Conservation (phyloP, 2,329 filamentous ascomycete genomes). For the Mycosphaerella sp. region DNA sequence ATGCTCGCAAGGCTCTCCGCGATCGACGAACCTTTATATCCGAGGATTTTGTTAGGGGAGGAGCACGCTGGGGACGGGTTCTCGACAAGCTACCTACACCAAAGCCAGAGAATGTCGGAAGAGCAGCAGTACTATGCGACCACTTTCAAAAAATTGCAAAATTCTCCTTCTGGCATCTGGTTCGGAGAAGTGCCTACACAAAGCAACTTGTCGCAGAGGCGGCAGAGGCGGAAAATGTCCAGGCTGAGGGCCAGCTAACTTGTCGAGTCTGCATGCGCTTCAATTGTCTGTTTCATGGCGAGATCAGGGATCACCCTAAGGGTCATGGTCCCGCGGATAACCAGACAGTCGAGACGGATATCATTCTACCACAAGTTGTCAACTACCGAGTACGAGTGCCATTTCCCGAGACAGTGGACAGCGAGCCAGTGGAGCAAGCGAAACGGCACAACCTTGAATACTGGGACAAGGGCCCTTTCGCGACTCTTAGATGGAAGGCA, state of each 20-base stretch:
- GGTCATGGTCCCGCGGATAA: constrained; percentile 17
- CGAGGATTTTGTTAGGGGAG: constrained; percentile 32
- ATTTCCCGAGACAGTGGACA: constrained; percentile 19
- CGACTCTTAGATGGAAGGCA: constrained; percentile 11
- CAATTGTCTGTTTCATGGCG: constrained; percentile 39
- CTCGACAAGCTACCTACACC: constrained; percentile 30
- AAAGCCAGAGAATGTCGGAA: constrained; percentile 23
- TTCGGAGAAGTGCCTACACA: constrained; percentile 26
- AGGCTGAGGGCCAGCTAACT: constrained; percentile 19
- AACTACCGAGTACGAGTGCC: constrained; percentile 29
- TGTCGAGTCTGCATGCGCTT: constrained; percentile 30
- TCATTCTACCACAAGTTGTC: constrained; percentile 29
- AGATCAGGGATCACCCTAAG: constrained; percentile 31
- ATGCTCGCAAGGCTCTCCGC: constrained; percentile 16
- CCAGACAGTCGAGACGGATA: constrained; percentile 27
- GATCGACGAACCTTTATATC: constrained; percentile 24
- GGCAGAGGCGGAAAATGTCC: constrained; percentile 1
- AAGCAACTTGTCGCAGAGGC: constrained; percentile 12
- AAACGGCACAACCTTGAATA: constrained; percentile 13
- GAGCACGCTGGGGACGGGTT: constrained; percentile 31
- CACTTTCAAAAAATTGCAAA: constrained; percentile 33
- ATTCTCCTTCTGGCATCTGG: constrained; percentile 41
- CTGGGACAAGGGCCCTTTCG: constrained; percentile 18
- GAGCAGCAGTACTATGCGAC: constrained; percentile 35
- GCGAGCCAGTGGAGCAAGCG: not conserved